Base-by-base conservation (phyloP, 768 basidiomycete species). In the Termitomyces sp. region DNA sequence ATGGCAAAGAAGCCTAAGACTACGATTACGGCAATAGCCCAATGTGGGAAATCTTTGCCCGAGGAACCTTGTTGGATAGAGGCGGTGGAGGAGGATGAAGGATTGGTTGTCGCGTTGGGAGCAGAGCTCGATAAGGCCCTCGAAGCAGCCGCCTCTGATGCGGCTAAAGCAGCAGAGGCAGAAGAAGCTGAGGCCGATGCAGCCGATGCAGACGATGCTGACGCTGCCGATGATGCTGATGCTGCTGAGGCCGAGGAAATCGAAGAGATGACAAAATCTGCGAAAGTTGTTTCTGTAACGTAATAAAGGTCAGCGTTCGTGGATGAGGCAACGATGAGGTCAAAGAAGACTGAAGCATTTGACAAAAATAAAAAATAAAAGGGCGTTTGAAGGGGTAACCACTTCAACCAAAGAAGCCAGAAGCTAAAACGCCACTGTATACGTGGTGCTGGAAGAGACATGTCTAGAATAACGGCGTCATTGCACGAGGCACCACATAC, bases 21-120 rank as follows among this genome's bases (percentile, higher is more conserved):
- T 48, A 87, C 88, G 53, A 94, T 90, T 62, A 94, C 87, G 53
- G 94, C 92, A 65, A 95, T 95, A 10, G 90, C 94, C 93, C 92
- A 94, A 67, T 83, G 84, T 9, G 92, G 93, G 68, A 94, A 94
- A 36, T 75, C 64, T 16, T 77, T 67, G 56, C 61, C 66, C 51
- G 65, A 62, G 29, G 56, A 56, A 18, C 66, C 59, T 51, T 67
- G 62, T 68, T 88, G 89, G 22, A 90, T 76, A 60, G 57, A 73
- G 51, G 74, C 81, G 51, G 73, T 60, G 33, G 64, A 55, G 48
- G 61, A 51, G 16, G 65, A 20, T 16, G 62, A 55, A 22, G 62
- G 56, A 33, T 59, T 31, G 18, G 64, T 33, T 4, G 56, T 53
- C 34, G 26, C 61, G 12, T 3, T 10, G 12, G 37, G 15, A 6